Evolutionary conservation across 176 grass and related monocot species (phyloP).

Genomic region (Pontederia crassipes): DNA sequence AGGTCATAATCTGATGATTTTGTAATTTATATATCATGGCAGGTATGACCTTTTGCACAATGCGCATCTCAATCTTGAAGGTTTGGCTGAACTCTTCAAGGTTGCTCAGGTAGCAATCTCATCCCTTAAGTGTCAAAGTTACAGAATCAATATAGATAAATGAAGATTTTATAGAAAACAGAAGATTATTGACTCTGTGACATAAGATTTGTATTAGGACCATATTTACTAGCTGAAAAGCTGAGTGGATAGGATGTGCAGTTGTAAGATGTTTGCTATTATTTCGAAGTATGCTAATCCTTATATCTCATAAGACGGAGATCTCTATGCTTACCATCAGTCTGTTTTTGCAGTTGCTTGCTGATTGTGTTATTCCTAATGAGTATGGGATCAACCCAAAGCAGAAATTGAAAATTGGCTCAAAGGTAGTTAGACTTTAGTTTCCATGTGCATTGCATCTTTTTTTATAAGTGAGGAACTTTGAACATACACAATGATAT

Average conservation of each 20-base stretch:
- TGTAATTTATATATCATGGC: constrained; percentile 25
- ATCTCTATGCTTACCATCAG: constrained; percentile 5
- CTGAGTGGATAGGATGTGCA: too few relatives aligned
- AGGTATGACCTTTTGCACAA: constrained; percentile 96
- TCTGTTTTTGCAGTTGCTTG: constrained; percentile 55
- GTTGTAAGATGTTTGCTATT: too few relatives aligned
- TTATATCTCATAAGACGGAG: too few relatives aligned
- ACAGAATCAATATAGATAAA: too few relatives aligned
- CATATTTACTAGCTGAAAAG: too few relatives aligned
- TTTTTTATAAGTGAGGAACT: neutral
- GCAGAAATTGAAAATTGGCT: constrained; percentile 93
- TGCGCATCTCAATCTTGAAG: constrained; percentile 81
- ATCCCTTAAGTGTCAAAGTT: too few relatives aligned
- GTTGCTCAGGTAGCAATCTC: constrained; percentile 58
- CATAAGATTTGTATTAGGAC: too few relatives aligned
- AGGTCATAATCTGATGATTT: neutral
- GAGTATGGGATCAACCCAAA: constrained; percentile 90
- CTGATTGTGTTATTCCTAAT: constrained; percentile 94
- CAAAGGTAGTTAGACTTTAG: constrained; percentile 47
- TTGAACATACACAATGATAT: too few relatives aligned
- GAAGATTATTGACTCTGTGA: too few relatives aligned
- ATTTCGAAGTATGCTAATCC: too few relatives aligned
- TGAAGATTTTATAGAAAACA: too few relatives aligned
- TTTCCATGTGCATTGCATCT: neutral
- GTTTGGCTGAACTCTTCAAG: constrained; percentile 79